Conservation (phyloP, 169 alveolate genomes). For the Eimeria sp. region DNA sequence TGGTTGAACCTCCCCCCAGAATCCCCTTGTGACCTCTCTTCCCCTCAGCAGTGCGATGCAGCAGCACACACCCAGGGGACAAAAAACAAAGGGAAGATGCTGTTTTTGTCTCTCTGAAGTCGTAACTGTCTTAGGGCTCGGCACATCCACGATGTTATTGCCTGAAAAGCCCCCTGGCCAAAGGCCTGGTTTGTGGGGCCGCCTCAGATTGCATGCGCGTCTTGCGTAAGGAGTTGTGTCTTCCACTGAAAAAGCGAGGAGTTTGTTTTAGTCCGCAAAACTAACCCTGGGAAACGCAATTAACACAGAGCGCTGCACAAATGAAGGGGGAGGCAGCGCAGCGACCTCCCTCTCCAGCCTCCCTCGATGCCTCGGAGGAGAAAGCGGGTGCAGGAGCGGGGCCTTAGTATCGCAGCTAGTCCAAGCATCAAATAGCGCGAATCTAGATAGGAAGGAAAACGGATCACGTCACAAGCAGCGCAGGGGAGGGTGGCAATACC, state of each 20-base stretch:
- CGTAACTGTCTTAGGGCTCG: neutral
- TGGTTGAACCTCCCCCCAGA: neutral
- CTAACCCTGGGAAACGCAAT: neutral
- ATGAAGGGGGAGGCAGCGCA: neutral
- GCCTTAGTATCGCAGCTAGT: neutral
- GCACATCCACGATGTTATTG: neutral
- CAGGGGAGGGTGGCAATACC: no score
- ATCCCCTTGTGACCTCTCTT: neutral
- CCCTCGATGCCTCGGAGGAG: neutral
- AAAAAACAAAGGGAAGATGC: neutral
- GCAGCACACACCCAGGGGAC: neutral
- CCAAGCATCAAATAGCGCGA: neutral
- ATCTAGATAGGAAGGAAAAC: neutral
- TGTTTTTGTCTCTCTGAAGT: neutral
- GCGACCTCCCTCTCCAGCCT: neutral
- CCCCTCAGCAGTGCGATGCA: neutral
- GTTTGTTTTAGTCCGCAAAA: neutral
- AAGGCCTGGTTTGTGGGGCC: conserved; percentile 25
- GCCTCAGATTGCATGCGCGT: conserved; percentile 9
- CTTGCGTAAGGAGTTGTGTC: neutral
- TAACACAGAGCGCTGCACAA: neutral
- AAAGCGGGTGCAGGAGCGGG: neutral
- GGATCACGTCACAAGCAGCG: neutral
- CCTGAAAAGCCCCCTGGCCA: neutral
- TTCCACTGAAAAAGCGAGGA: neutral